Evolutionary conservation across 352 stramenopile genomes (phyloP), one percentile per base, ranked within the genome.

Genomic region (Phytopythium vexans): DNA sequence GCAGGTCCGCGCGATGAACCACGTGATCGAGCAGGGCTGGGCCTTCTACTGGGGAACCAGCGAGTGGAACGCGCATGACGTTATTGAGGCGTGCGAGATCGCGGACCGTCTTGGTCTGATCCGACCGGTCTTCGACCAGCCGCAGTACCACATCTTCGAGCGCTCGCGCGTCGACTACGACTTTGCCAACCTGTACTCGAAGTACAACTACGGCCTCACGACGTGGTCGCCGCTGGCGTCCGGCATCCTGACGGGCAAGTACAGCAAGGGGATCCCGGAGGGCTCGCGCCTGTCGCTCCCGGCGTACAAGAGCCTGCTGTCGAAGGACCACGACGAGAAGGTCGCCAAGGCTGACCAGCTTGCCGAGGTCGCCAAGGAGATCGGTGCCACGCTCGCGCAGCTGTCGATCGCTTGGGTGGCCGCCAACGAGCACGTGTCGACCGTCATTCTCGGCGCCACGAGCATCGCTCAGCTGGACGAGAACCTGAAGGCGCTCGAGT

Each of bases 171-270:
- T 82, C 10, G 78, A 91, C 53, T 82, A 85, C 46, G 70, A 75
- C 55, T 79, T 66, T 33, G 52, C 67, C 21, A 58, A 87, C 48
- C 62, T 91, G 32, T 86, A 86, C 66, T 37, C 66, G 66, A 77
- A 74, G 47, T 89, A 86, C 56, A 70, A 69, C 46, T 74, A 89
- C 35, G 82, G 77, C 8, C 62, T 83, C 35, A 90, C 79, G 15
- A 87, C 76, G 41, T 92, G 74, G 77, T 86, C 68, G 34, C 77
- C 79, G 0, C 68, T 92, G 16, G 70, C 61, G 1, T 80, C 69
- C 21, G 82, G 79, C 8, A 56, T 90, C 6, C 56, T 92, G 36
- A 86, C 82, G 41, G 77, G 77, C 58, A 91, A 91, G 55, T 89
- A 89, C 74, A 82, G 68, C 65, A 76, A 72, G 14, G 75, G 67